Conservation (phyloP, 1,284 basidiomycete species). For the Ganoderma lucidum region DNA sequence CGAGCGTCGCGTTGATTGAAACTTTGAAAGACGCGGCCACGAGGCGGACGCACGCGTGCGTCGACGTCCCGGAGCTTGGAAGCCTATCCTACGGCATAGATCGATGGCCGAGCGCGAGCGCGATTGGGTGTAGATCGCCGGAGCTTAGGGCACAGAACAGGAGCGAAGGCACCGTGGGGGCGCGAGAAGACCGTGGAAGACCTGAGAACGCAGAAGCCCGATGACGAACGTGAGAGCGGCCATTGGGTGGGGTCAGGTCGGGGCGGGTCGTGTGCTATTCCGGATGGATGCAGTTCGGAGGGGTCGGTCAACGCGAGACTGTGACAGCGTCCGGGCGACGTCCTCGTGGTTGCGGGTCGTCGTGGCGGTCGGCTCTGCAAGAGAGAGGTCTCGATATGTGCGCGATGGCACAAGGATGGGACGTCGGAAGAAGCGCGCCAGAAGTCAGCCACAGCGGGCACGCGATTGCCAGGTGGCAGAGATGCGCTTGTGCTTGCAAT, state of each 20-base stretch:
- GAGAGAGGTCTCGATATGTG: not conserved
- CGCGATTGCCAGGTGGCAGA: constrained; percentile 6
- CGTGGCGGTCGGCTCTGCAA: not conserved
- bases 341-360: constrained; percentile 18
- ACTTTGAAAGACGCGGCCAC: not conserved
- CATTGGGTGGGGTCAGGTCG: not conserved
- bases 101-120: constrained; percentile 3
- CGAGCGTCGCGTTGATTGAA: not conserved
- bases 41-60: not conserved
- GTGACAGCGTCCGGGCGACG: not conserved
- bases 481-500: constrained; percentile 14
- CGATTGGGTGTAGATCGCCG: constrained; percentile 11
- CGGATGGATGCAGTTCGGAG: not conserved
- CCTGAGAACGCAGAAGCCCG: not conserved
- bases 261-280: not conserved
- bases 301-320: not conserved
- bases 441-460: not conserved
- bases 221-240: constrained; percentile 4
- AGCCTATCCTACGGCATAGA: not conserved
- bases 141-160: not conserved
- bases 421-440: not conserved
- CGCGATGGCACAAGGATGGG: not conserved
- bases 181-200: not conserved
- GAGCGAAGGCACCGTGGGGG: not conserved
- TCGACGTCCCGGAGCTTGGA: constrained; percentile 6